These are phyloP conservation scores for Wallacemonas collosoma DNA, from an alignment of 208 protist genomes.

Conservation along the genomic window DNA sequence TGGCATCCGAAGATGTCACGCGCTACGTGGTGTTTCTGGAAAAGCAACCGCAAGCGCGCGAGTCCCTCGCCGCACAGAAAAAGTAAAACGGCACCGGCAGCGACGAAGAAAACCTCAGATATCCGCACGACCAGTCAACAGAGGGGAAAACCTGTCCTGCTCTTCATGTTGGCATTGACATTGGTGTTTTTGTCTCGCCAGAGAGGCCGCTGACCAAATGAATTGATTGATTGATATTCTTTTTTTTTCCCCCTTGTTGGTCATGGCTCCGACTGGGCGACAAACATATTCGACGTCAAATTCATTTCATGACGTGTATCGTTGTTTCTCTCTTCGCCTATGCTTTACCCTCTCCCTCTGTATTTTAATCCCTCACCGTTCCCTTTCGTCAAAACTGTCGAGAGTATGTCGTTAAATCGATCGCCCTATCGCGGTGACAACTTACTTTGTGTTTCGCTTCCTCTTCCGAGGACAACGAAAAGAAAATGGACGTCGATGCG, in stretches of 20 bases:
- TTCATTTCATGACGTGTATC: neutral
- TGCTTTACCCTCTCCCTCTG: too few relatives aligned
- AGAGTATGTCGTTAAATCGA: too few relatives aligned
- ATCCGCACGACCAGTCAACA: neutral
- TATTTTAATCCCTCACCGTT: too few relatives aligned
- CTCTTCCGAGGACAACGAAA: too few relatives aligned
- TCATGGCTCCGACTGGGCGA: neutral
- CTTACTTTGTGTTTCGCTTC: too few relatives aligned
- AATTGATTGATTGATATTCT: neutral
- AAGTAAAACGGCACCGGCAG: neutral
- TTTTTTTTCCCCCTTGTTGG: conserved; percentile 14
- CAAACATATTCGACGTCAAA: neutral
- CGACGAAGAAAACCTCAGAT: neutral
- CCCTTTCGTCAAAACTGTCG: too few relatives aligned
- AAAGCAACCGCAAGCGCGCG: neutral
- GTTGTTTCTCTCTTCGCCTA: neutral
- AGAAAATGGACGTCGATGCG: too few relatives aligned
- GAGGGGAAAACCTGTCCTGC: neutral
- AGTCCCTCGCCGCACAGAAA: neutral
- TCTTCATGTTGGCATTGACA: too few relatives aligned
- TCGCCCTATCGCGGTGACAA: too few relatives aligned
- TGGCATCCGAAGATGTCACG: conserved; percentile 8
- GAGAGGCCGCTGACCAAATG: too few relatives aligned
- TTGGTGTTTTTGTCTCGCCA: too few relatives aligned
- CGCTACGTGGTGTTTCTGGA: conserved; percentile 4